A percentile compares a stretch with the other conserved stretches of the same genome.
Evolutionary conservation across 352 stramenopile genomes (phyloP).

Genomic region (Pythium myriotylum): DNA sequence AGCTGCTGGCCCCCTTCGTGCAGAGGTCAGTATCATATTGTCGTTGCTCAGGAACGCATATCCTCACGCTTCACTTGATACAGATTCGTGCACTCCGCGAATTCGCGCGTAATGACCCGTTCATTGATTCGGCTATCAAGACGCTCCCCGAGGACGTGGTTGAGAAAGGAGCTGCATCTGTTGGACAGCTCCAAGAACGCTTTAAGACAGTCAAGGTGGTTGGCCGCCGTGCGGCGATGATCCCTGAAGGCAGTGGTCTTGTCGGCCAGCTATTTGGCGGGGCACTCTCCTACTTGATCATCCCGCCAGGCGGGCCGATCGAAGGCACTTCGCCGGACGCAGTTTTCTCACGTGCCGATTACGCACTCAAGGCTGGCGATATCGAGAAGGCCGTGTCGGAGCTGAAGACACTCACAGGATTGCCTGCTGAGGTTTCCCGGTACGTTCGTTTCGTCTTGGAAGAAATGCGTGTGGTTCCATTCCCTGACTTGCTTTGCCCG

Average conservation of each 20-base stretch:
- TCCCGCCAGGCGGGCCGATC: constrained; percentile 75
- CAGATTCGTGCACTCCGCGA: constrained; percentile 70
- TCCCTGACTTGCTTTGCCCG: neutral
- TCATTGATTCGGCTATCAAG: constrained; percentile 74
- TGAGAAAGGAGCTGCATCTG: constrained; percentile 69
- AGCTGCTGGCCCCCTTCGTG: constrained; percentile 64
- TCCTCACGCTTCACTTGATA: neutral
- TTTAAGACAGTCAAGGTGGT: constrained; percentile 82
- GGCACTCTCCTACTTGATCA: constrained; percentile 74
- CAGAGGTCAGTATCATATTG: constrained; percentile 37
- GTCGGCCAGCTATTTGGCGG: constrained; percentile 72
- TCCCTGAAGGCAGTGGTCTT: constrained; percentile 71
- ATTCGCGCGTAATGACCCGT: constrained; percentile 68
- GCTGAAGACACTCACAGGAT: constrained; percentile 66
- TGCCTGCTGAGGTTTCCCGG: constrained; percentile 68
- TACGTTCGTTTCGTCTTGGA: constrained; percentile 28
- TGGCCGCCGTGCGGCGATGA: constrained; percentile 64
- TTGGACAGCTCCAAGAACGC: constrained; percentile 79
- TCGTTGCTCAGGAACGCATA: neutral
- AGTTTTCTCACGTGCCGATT: constrained; percentile 80
- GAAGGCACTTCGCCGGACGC: constrained; percentile 73
- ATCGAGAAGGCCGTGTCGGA: constrained; percentile 73
- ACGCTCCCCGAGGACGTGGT: constrained; percentile 61
- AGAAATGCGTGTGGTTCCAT: neutral
- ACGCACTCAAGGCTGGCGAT: constrained; percentile 79